Base-by-base conservation (phyloP, 306 rosid genomes). In the Pueraria montana region DNA sequence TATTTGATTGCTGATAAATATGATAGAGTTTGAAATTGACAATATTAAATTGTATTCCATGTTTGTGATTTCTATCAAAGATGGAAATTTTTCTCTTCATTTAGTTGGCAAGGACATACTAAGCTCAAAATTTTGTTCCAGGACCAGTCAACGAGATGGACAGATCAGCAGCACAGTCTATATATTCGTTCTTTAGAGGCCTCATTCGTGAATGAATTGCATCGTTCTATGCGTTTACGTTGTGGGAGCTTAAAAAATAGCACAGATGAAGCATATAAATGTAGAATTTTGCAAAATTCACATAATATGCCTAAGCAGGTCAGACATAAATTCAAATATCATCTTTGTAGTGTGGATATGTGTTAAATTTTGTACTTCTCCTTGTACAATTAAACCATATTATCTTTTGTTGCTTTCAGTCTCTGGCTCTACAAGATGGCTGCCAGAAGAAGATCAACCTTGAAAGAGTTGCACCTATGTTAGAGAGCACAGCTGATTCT, bases 131-230 rank as follows among this genome's bases (percentile, higher is more conserved):
- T 78, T 67, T 80, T 78, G 32, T 84, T 49, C 85, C 88, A 88
- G 92, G 92, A 79, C 65, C 84, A 82, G 67, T 55, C 83, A 11
- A 87, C 89, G 55, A 78, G 84, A 78, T 95, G 99, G 99, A 95
- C 99, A 70, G 84, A 95, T 84, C 90, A 95, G 85, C 84, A 84
- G 86, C 99, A 95, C 66, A 84, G 85, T 20, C 85, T 24, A 86
- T 95, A 92, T 87, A 83, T 95, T 84, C 84, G 82, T 80, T 91
- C 93, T 66, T 85, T 95, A 81, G 96, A 95, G 84, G 87, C 97
- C 62, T 92, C 99, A 49, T 95, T 95, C 84, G 91, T 93, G 66
- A 87, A 89, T 56, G 86, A 89, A 48, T 83, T 95, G 87, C 88
- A 89, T 71, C 82, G 7, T 43, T 87, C 91, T 63, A 78, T 87